Evolutionary conservation across 2,329 filamentous ascomycete genomes (phyloP), one percentile per base, ranked within the genome.

Genomic region (Colletotrichum phormii): DNA sequence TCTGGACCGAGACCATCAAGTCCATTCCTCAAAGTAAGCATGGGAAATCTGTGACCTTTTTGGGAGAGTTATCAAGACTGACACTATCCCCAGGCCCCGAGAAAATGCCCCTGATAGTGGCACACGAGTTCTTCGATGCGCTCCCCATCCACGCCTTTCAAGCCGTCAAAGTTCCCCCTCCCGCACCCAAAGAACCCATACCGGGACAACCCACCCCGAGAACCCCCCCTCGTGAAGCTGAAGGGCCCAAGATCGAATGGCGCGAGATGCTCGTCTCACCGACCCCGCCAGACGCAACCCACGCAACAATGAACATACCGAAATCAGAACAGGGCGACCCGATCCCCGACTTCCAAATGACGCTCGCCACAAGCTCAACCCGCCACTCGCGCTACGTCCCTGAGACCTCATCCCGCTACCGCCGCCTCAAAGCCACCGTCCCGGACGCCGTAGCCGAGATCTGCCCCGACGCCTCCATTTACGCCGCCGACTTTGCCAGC

Each of bases 71-170:
- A 15, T 55, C 2, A 15, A 24, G 49, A 18, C 53, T 31, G 53
- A 24, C 11, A 57, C 42, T 31, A 24, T 55, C 9, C 31, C 63
- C 76, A 92, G 91, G 90, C 73, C 83, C 90, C 26, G 87, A 89
- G 73, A 94, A 93, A 79, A 94, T 92, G 26, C 96, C 97, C 0
- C 97, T 98, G 82, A 97, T 99, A 73, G 90, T 98, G 61, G 97
- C 97, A 5, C 97, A 99, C 81, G 97, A 99, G 81, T 98, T 99
- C 87, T 99, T 99, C 84, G 97, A 99, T 77, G 97, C 97, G 2
- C 91, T 99, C 0, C 97, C 97, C 42, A 98, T 99, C 77, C 95
- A 99, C 81, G 92, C 94, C 73, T 99, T 99, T 81, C 93, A 98
- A 82, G 93, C 94, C 15, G 88, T 96, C 63, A 80, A 83, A 6